Evolutionary conservation across 2,329 filamentous ascomycete species (phyloP).

Genomic region (Thielaviopsis ethacetica): DNA sequence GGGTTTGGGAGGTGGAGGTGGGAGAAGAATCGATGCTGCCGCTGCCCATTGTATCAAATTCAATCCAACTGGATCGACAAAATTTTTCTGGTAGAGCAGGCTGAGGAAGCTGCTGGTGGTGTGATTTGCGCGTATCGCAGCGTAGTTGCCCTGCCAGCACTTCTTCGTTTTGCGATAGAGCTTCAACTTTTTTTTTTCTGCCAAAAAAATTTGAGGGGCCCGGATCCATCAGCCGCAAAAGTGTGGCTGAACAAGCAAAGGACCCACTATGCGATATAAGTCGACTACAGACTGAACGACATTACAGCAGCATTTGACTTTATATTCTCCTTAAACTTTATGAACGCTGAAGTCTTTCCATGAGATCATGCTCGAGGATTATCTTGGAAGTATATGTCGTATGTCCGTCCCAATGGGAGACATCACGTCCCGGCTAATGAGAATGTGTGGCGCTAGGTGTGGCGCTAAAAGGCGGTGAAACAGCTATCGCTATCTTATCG

Average conservation of each 20-base stretch:
- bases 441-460: not conserved
- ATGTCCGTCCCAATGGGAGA: not conserved
- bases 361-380: too few species aligned
- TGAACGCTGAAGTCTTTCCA: too few species aligned
- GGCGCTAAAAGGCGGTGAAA: not conserved
- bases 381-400: not conserved
- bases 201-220: conserved; percentile 11
- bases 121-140: not conserved
- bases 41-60: conserved; percentile 12
- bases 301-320: not conserved
- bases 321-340: too few species aligned
- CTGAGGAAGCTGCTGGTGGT: not conserved
- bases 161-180: not conserved
- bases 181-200: conserved; percentile 12
- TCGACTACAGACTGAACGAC: not conserved
- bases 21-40: conserved; percentile 31
- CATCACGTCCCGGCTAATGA: not conserved
- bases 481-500: too few species aligned
- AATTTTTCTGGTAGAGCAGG: not conserved
- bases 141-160: not conserved
- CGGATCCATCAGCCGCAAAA: not conserved
- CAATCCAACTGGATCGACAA: not conserved
- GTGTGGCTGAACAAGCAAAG: conserved; percentile 2
- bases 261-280: too few species aligned
- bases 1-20: conserved; percentile 48